A percentile compares a stretch with the other conserved stretches of the same genome.
These are phyloP conservation scores for Fabrea salina DNA, from an alignment of 169 alveolate species.

Conservation along the genomic window DNA sequence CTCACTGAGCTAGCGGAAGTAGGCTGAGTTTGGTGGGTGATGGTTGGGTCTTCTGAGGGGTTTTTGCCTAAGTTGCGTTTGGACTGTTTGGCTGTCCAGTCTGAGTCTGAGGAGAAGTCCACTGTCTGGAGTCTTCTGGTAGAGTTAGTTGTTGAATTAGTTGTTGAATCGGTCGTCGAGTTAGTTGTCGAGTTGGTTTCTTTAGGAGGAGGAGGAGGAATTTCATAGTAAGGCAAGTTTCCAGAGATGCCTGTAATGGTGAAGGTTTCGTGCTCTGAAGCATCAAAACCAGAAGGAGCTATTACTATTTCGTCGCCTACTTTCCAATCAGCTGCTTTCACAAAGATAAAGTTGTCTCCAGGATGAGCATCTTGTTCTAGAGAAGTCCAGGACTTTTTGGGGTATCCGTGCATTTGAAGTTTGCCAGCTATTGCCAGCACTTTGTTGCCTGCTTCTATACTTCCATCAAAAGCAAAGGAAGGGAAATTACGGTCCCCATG, in stretches of 20 bases:
- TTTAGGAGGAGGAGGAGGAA: no score
- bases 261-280: not conserved
- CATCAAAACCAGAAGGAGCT: conserved; percentile 35
- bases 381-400: conserved; percentile 14
- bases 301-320: conserved; percentile 49
- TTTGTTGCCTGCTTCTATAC: conserved; percentile 35
- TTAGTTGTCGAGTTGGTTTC: no score
- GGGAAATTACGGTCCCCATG: conserved; percentile 10
- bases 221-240: not conserved
- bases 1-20: not conserved
- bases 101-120: conserved; percentile 18
- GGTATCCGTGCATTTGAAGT: conserved; percentile 42
- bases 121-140: not conserved
- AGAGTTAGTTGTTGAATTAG: not conserved
- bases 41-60: not conserved
- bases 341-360: conserved; percentile 33
- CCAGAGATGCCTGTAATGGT: not conserved
- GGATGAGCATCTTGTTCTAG: conserved; percentile 34
- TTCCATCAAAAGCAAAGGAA: not conserved
- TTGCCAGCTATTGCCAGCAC: conserved; percentile 47
- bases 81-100: not conserved
- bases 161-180: no score
- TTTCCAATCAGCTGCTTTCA: conserved; percentile 35
- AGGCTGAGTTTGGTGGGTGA: not conserved
- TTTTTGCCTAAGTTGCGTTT: not conserved